These are phyloP conservation scores for Bondarzewia mesenterica DNA, from an alignment of 1,284 basidiomycete genomes.

Conservation along the genomic window DNA sequence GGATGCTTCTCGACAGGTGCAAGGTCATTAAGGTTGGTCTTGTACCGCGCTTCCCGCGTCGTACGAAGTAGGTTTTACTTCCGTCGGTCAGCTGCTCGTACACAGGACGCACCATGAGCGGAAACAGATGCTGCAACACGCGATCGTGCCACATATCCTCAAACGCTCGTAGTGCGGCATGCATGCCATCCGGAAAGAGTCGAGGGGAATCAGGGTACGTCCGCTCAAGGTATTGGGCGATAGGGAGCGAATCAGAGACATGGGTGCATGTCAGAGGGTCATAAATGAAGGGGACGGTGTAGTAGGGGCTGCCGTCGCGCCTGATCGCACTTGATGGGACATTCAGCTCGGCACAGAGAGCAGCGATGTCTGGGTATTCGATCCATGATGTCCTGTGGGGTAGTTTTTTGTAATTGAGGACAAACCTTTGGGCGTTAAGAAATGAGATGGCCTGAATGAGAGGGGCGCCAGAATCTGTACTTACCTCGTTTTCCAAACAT, in stretches of 20 bases:
- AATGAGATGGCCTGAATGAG: background rate
- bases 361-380: conserved; percentile 28
- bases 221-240: conserved; percentile 30
- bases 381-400: conserved; percentile 31
- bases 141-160: background rate
- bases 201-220: conserved; percentile 21
- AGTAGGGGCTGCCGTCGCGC: conserved; percentile 21
- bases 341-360: conserved; percentile 21
- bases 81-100: conserved; percentile 7
- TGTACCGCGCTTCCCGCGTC: conserved; percentile 14
- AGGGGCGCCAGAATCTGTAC: too few relatives aligned
- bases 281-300: conserved; percentile 31
- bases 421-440: conserved; percentile 18
- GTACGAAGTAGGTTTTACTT: conserved; percentile 15
- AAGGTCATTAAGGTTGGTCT: conserved; percentile 14
- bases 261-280: conserved; percentile 21
- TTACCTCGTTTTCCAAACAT: conserved; percentile 22
- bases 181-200: background rate
- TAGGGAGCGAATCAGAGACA: conserved; percentile 26
- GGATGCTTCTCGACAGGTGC: background rate
- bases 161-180: background rate
- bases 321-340: conserved; percentile 20
- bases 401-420: conserved; percentile 31
- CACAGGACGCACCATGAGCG: background rate
- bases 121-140: background rate